Conservation (phyloP, 192 early-diverging fungal species). For the Pilobolus umbonatus region DNA sequence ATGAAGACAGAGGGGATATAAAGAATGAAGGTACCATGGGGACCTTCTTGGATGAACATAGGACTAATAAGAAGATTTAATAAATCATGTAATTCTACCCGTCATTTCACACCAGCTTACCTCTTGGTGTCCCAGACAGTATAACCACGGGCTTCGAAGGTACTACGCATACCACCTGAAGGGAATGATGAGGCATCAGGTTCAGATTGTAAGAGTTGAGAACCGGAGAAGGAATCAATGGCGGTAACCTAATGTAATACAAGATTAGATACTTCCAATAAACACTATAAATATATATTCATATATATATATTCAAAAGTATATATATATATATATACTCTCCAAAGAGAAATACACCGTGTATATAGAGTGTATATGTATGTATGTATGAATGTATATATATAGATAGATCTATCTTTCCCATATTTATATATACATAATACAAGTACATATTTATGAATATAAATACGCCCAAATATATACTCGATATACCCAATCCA, state of each 20-base stretch:
- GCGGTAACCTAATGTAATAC: slow-evolving; percentile 42
- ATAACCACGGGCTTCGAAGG: slow-evolving; percentile 99
- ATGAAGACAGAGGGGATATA: slow-evolving; percentile 99
- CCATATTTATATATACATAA: too few species aligned
- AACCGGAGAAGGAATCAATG: slow-evolving; percentile 96
- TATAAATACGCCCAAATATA: too few species aligned
- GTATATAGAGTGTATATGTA: too few species aligned
- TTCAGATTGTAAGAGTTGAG: slow-evolving; percentile 96
- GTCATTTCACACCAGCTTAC: slow-evolving; percentile 14
- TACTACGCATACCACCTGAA: slow-evolving; percentile 94
- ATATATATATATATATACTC: too few species aligned
- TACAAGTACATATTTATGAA: too few species aligned
- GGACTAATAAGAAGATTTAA: slow-evolving; percentile 48
- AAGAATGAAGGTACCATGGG: slow-evolving; percentile 87
- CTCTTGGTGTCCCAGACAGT: slow-evolving; percentile 96
- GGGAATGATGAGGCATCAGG: slow-evolving; percentile 99
- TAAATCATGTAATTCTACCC: background rate
- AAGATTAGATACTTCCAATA: background rate
- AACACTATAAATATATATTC: too few species aligned
- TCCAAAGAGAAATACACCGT: too few species aligned
- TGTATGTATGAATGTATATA: too few species aligned
- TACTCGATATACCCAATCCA: too few species aligned
- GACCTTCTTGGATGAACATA: slow-evolving; percentile 92
- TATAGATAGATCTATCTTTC: too few species aligned
- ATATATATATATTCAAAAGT: too few species aligned